phyloP scores from a whole-genome alignment of 352 stramenopile species.

The Phytophthora chlamydospora region DNA sequence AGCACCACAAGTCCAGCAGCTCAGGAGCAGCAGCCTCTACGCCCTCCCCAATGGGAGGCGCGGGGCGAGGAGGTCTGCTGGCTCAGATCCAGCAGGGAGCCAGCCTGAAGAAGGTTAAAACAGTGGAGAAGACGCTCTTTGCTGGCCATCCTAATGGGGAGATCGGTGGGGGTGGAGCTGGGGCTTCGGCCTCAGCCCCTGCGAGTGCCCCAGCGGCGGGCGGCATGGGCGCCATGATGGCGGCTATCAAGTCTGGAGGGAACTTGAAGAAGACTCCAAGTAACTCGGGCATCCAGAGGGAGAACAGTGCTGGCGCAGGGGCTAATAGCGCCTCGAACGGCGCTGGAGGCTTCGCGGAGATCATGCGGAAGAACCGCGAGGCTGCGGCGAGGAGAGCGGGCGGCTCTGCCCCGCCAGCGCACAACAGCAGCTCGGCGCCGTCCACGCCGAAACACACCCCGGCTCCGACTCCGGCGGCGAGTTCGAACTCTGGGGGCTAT shows the following conservation, averaged over 20 bases:
- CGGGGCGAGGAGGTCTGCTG: slow-evolving; percentile 58
- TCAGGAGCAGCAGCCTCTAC: slow-evolving; percentile 6
- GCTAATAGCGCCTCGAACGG: slow-evolving; percentile 18
- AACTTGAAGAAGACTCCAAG: slow-evolving; percentile 65
- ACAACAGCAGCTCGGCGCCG: slow-evolving; percentile 53
- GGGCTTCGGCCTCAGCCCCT: slow-evolving; percentile 12
- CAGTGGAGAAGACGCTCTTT: slow-evolving; percentile 71
- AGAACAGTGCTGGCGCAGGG: slow-evolving; percentile 22
- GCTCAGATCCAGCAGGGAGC: slow-evolving; percentile 76
- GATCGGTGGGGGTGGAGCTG: slow-evolving; percentile 11
- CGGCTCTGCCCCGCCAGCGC: slow-evolving; percentile 12
- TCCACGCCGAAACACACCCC: slow-evolving; percentile 51
- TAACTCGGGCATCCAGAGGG: slow-evolving; percentile 36
- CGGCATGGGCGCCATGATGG: slow-evolving; percentile 73
- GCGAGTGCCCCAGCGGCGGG: slow-evolving; percentile 26
- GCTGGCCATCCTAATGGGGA: slow-evolving; percentile 36
- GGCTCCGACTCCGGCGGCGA: slow-evolving; percentile 8
- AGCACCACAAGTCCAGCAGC: slow-evolving; percentile 38
- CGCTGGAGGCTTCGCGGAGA: slow-evolving; percentile 83
- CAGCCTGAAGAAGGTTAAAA: slow-evolving; percentile 81
- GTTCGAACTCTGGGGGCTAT: slow-evolving; percentile 19
- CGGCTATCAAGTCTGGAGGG: slow-evolving; percentile 71
- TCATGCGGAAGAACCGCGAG: slow-evolving; percentile 91
- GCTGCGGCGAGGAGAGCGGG: slow-evolving; percentile 64
- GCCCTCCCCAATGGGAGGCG: slow-evolving; percentile 33